Evolutionary conservation across 441 rosid species (phyloP).

Genomic region (Mallotus japonicus): DNA sequence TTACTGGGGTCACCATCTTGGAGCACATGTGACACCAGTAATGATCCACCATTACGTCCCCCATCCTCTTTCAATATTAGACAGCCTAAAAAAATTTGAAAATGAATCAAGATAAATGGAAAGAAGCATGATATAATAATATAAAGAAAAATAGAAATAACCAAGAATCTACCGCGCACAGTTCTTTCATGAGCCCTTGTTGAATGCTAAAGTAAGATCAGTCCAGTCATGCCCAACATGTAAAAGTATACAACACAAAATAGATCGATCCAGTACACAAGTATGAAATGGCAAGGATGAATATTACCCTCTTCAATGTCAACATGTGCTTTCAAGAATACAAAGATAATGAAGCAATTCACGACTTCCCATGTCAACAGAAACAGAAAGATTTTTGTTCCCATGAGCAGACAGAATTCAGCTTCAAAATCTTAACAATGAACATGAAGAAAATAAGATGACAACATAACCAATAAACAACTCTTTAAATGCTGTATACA

Average conservation of each 20-base stretch:
- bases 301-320: too few species aligned
- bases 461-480: not conserved
- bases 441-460: not conserved
- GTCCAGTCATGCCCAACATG: too few species aligned
- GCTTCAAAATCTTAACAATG: not conserved
- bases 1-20: constrained; percentile 38
- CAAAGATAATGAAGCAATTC: not conserved
- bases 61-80: constrained; percentile 29
- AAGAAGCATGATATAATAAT: not conserved
- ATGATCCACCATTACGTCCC: constrained; percentile 31
- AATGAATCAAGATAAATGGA: not conserved
- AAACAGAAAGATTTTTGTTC: not conserved
- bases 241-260: too few species aligned
- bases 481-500: too few species aligned
- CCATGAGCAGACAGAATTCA: not conserved
- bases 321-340: constrained; percentile 5
- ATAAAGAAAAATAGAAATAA: not conserved
- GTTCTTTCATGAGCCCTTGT: not conserved
- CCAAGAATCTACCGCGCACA: not conserved
- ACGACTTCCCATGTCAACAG: not conserved
- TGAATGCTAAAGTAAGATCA: too few species aligned
- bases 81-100: not conserved
- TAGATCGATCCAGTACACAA: not conserved
- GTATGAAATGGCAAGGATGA: not conserved
- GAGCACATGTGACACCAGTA: constrained; percentile 56